Conservation (phyloP, 371 early-diverging fungal species). For the Apophysomyces elegans region DNA sequence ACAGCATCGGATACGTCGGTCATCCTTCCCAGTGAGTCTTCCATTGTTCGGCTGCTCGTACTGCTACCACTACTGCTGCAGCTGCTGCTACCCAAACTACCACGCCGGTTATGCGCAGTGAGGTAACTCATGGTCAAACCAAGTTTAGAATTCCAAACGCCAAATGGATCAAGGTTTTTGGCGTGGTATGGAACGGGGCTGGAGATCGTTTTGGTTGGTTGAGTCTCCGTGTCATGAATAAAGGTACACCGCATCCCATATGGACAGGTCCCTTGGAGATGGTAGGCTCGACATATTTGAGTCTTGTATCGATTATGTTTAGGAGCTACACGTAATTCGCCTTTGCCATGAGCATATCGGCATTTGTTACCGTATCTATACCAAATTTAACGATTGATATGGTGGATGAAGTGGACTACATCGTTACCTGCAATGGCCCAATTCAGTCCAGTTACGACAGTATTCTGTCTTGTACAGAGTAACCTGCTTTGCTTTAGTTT, state of each 20-base stretch:
- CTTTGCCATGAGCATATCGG: conserved; percentile 93
- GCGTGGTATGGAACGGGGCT: conserved; percentile 3
- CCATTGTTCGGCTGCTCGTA: background rate
- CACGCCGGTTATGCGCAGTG: background rate
- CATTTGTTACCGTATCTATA: conserved; percentile 89
- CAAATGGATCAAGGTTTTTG: conserved; percentile 8
- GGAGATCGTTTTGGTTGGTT: background rate
- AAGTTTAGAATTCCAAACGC: conserved; percentile 17
- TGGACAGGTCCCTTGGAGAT: conserved; percentile 90
- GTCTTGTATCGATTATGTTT: conserved; percentile 97
- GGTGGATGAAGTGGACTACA: background rate
- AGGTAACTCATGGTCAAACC: conserved; percentile 6
- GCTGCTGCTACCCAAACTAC: background rate
- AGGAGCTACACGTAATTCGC: conserved; percentile 80
- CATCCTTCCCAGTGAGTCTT: background rate
- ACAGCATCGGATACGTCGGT: background rate
- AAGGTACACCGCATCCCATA: conserved; percentile 97
- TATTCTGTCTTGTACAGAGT: conserved; percentile 96
- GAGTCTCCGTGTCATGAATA: conserved; percentile 68
- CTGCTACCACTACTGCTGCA: background rate
- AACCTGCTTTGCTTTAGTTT: conserved; percentile 51
- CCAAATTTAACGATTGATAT: background rate
- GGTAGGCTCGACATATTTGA: conserved; percentile 87
- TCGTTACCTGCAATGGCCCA: conserved; percentile 80
- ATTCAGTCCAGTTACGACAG: conserved; percentile 89